Evolutionary conservation across 225 moss, liverwort and hornwort species (phyloP).

Genomic region (Antitrichia curtipendula): DNA sequence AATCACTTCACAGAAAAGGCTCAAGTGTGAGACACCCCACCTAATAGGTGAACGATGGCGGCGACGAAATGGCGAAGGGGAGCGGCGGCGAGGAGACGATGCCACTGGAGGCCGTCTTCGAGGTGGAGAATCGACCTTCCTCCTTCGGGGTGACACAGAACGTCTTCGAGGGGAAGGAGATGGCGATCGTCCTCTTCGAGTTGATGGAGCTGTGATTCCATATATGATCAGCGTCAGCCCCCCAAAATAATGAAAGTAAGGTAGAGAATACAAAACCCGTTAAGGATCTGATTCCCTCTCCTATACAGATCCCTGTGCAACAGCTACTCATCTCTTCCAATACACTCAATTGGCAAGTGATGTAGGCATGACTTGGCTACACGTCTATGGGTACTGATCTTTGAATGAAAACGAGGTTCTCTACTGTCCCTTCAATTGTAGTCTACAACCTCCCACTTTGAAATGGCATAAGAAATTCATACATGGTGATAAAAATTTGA

Average conservation of each 20-base stretch:
- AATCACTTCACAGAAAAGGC: not conserved
- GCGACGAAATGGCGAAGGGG: constrained; percentile 74
- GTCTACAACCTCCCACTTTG: not conserved
- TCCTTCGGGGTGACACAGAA: constrained; percentile 66
- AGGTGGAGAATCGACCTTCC: constrained; percentile 48
- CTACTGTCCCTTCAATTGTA: not conserved
- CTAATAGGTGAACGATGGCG: constrained; percentile 72
- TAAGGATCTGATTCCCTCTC: not conserved
- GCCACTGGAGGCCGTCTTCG: constrained; percentile 52
- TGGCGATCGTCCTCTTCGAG: constrained; percentile 64
- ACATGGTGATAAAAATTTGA: no score
- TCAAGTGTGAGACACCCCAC: not conserved
- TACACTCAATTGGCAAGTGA: not conserved
- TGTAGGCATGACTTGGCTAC: not conserved
- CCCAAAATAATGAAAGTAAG: not conserved
- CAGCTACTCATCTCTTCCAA: not conserved
- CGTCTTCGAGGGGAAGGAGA: constrained; percentile 66
- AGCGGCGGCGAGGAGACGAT: constrained; percentile 70
- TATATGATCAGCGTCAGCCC: not conserved
- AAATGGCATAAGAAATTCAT: not conserved
- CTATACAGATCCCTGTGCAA: not conserved
- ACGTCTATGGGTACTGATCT: not conserved
- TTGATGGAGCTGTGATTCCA: constrained; percentile 37
- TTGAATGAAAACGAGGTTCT: not conserved
- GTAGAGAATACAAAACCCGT: not conserved